Evolutionary conservation across 2,329 filamentous ascomycete genomes (phyloP).

Genomic region (Amauroascus niger): DNA sequence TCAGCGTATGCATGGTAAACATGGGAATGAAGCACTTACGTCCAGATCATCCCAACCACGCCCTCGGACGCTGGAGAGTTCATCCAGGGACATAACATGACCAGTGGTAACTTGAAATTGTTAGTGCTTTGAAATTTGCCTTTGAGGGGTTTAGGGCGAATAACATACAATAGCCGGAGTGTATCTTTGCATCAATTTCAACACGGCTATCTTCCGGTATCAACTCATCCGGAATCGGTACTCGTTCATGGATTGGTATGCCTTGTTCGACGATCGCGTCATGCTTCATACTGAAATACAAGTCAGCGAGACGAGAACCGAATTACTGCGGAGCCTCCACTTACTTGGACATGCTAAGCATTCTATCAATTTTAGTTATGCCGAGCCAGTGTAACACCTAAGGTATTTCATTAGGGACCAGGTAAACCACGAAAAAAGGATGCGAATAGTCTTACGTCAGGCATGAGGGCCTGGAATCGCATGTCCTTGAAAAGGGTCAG

Average conservation of each 20-base stretch:
- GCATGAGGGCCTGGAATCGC: constrained; percentile 97
- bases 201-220: constrained; percentile 91
- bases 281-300: constrained; percentile 38
- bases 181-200: constrained; percentile 99
- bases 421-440: not conserved
- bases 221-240: constrained; percentile 86
- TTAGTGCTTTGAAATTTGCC: constrained; percentile 49
- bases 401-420: not conserved
- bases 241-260: constrained; percentile 71
- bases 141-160: constrained; percentile 47
- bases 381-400: constrained; percentile 89
- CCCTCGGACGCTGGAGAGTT: constrained; percentile 72
- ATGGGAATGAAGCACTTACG: constrained; percentile 14
- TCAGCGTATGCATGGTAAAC: not conserved
- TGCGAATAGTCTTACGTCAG: constrained; percentile 45
- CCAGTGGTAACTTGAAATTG: constrained; percentile 63
- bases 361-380: constrained; percentile 95
- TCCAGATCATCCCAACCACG: constrained; percentile 65
- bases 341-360: constrained; percentile 97
- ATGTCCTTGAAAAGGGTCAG: constrained; percentile 47
- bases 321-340: constrained; percentile 21
- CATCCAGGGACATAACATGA: constrained; percentile 71
- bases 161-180: constrained; percentile 56
- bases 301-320: not conserved
- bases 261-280: constrained; percentile 44